These are phyloP conservation scores for Polytolypa hystricis DNA, from an alignment of 2,329 filamentous ascomycete species.

Conservation along the genomic window DNA sequence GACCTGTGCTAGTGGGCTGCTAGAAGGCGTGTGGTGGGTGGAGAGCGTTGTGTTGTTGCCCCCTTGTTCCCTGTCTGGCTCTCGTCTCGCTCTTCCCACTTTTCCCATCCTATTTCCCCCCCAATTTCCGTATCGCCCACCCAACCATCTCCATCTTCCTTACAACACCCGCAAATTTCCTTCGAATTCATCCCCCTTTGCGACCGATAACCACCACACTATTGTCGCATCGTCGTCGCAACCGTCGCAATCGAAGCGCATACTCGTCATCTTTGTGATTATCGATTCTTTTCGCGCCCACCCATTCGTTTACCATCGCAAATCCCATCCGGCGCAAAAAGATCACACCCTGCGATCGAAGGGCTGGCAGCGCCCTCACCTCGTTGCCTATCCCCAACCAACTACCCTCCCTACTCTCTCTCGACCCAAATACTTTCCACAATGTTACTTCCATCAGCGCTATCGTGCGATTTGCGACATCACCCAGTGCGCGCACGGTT, in stretches of 20 bases:
- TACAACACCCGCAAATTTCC: no score
- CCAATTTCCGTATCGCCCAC: not conserved
- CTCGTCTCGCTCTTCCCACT: conserved; percentile 3
- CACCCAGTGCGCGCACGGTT: conserved; percentile 23
- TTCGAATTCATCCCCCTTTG: not conserved
- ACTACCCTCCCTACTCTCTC: conserved; percentile 3
- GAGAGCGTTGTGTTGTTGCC: no score
- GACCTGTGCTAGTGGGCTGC: no score
- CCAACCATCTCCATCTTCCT: not conserved
- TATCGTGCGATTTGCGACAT: conserved; percentile 33
- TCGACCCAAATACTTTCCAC: conserved; percentile 3
- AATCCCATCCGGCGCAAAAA: conserved; percentile 10
- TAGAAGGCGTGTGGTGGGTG: no score
- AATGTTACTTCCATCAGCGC: conserved; percentile 35
- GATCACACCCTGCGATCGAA: not conserved
- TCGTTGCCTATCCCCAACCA: conserved; percentile 2
- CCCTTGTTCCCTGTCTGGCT: no score
- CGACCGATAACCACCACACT: conserved; percentile 1
- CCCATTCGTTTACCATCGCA: conserved; percentile 1
- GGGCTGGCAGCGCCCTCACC: conserved; percentile 1
- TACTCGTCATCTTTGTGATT: not conserved
- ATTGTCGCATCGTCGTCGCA: conserved; percentile 9
- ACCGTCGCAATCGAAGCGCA: conserved; percentile 7
- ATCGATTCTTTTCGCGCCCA: conserved; percentile 1
- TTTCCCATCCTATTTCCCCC: conserved; percentile 4